phyloP scores from a whole-genome alignment of 352 stramenopile genomes.

The Phytophthora aleatoria region DNA sequence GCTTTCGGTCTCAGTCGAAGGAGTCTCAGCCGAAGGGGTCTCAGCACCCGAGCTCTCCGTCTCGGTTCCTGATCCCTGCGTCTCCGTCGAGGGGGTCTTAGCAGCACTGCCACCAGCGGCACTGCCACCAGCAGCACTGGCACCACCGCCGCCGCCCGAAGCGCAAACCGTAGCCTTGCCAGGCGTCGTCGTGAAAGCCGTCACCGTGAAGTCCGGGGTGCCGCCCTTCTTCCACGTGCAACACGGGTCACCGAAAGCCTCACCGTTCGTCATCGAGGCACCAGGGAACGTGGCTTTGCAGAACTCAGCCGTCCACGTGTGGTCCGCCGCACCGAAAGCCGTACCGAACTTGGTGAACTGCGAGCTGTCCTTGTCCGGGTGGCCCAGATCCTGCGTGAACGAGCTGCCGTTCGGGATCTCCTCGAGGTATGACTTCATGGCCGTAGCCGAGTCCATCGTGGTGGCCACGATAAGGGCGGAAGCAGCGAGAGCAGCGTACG shows the following conservation, averaged over 20 bases:
- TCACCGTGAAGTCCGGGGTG: slow-evolving; percentile 44
- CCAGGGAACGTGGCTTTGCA: slow-evolving; percentile 34
- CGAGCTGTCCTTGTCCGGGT: slow-evolving; percentile 34
- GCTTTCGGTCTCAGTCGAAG: slow-evolving; percentile 1
- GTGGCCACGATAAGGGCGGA: slow-evolving; percentile 26
- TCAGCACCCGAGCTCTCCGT: slow-evolving; percentile 3
- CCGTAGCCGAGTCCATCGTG: slow-evolving; percentile 22
- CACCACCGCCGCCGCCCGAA: background rate
- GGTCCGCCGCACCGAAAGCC: slow-evolving; percentile 31
- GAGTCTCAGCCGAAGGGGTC: slow-evolving; percentile 6
- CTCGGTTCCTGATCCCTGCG: background rate
- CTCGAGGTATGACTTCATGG: slow-evolving; percentile 34
- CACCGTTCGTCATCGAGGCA: slow-evolving; percentile 41
- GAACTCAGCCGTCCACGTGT: slow-evolving; percentile 34
- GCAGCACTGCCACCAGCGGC: slow-evolving; percentile 1
- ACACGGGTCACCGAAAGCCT: slow-evolving; percentile 57
- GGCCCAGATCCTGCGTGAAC: slow-evolving; percentile 46
- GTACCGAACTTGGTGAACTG: slow-evolving; percentile 44
- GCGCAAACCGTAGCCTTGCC: slow-evolving; percentile 31
- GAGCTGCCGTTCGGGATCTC: slow-evolving; percentile 48
- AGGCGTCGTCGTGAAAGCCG: slow-evolving; percentile 32
- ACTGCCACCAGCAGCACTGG: background rate
- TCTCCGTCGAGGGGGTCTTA: slow-evolving; percentile 1
- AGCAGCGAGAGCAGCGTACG: slow-evolving; percentile 24
- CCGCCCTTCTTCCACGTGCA: slow-evolving; percentile 51